Base-by-base conservation (phyloP, 2,329 filamentous ascomycete species). In the Epichloe aotearoae region DNA sequence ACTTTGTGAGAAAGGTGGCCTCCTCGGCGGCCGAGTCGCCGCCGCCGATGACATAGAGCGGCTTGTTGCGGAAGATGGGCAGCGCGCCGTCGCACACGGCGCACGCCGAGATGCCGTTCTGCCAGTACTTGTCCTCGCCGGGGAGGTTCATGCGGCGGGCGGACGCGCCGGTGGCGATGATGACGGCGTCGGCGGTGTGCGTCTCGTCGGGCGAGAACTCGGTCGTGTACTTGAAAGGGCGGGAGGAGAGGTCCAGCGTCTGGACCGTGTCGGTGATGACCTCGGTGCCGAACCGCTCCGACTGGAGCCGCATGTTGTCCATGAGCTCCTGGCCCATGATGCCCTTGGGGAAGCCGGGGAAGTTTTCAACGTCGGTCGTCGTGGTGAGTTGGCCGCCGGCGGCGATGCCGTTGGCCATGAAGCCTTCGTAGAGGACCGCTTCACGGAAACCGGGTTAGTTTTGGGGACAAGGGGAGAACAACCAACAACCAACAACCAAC, bases 291-390 rank as follows among this genome's bases (percentile, higher is more conserved):
- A 95, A 97, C 54, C 83, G 84, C 69, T 85, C 81, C 53, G 89
- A 95, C 71, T 98, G 93, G 54, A 78, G 80, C 69, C 86, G 85
- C 91, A 98, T 97, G 68, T 84, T 80, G 59, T 96, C 91, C 93
- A 98, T 98, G 58, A 98, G 75, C 63, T 88, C 84, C 51, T 79
- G 71, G 58, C 93, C 93, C 70, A 88, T 86, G 66, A 98, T 89
- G 56, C 84, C 86, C 61, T 87, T 80, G 62, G 87, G 86, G 73
- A 97, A 98, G 46, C 93, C 93, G 26, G 93, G 71, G 71, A 85
- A 98, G 79, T 98, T 98, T 76, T 98, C 93, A 53, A 98, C 83
- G 59, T 98, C 94, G 62, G 95, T 97, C 50, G 93, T 98, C 26
- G 94, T 98, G 50, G 94, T 98, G 59, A 98, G 78, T 76, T 98